Evolutionary conservation across 805 yeast species (phyloP), one percentile per base, ranked within the genome.

Genomic region (Suhomyces canberraensis): DNA sequence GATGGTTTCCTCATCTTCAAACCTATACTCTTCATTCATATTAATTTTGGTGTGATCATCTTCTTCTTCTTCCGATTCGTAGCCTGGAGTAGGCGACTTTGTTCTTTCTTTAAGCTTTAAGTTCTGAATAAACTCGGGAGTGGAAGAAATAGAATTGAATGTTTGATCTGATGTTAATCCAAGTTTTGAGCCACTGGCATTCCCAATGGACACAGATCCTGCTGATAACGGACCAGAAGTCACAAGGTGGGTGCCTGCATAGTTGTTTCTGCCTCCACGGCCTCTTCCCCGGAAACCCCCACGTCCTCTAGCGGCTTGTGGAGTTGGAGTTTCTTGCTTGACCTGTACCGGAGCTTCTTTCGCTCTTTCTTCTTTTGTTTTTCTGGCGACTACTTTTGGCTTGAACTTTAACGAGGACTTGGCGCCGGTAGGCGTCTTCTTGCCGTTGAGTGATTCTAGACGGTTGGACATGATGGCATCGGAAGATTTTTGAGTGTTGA

Each of bases 371-470:
- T 85, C 90, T 48, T 86, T 82, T 8, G 88, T 66, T 55, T 87
- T 79, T 60, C 97, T 71, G 0, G 89, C 89, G 29, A 90, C 95
- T 2, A 73, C 81, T 58, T 90, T 90, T 2, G 97, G 97, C 58
- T 81, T 79, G 62, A 90, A 90, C 58, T 83, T 82, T 42, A 84
- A 63, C 2, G 78, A 69, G 6, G 85, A 75, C 48, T 78, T 76
- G 32, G 35, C 35, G 21, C 29, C 48, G 42, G 42, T 41, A 33
- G 38, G 35, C 28, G 54, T 47, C 41, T 63, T 64, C 39, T 58
- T 56, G 11, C 66, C 52, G 40, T 56, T 64, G 46, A 68, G 54
- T 16, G 71, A 64, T 31, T 68, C 74, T 37, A 68, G 59, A 39
- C 74, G 45, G 46, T 66, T 64, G 22, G 71, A 61, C 73, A 66